A percentile compares a stretch with the other conserved stretches of the same genome.
Evolutionary conservation across 2,329 filamentous ascomycete species (phyloP).

Genomic region (Ophiognomonia clavigignenti-juglandacearum): DNA sequence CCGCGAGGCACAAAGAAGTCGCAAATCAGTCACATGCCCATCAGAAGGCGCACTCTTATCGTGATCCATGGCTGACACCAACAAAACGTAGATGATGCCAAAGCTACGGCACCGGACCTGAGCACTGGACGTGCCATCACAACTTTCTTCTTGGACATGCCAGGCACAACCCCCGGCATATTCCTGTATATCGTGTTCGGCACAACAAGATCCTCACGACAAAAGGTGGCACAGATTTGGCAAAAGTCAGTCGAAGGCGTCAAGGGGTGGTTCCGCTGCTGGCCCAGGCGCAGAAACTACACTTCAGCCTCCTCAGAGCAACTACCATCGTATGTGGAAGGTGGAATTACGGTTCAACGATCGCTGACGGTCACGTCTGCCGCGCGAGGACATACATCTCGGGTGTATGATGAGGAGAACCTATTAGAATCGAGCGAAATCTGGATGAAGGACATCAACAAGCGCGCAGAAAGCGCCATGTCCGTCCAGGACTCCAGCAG

Average conservation of each 20-base stretch:
- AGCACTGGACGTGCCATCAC: slow-evolving; percentile 15
- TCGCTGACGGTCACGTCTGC: slow-evolving; percentile 14
- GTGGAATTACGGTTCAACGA: slow-evolving; percentile 11
- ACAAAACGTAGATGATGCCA: slow-evolving; percentile 3
- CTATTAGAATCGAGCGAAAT: slow-evolving; percentile 8
- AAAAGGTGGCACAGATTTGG: slow-evolving; percentile 16
- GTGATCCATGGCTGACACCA: background rate
- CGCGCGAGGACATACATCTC: slow-evolving; percentile 1
- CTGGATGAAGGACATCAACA: slow-evolving; percentile 6
- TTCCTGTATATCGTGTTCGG: slow-evolving; percentile 21
- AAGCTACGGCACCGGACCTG: slow-evolving; percentile 15
- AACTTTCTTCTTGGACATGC: slow-evolving; percentile 19
- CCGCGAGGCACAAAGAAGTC: too few relatives aligned
- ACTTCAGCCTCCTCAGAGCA: too few relatives aligned
- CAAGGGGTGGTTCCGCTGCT: too few relatives aligned
- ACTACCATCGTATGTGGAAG: background rate
- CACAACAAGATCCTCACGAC: slow-evolving; percentile 19
- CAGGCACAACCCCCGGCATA: slow-evolving; percentile 20
- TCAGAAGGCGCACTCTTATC: too few relatives aligned
- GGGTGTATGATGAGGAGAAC: background rate
- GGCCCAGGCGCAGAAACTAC: too few relatives aligned
- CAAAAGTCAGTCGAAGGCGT: too few relatives aligned
- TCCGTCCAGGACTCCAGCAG: slow-evolving; percentile 2
- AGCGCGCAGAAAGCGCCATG: background rate
- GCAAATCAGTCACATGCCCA: too few relatives aligned